Evolutionary conservation across 2,329 filamentous ascomycete species (phyloP).

Genomic region (Verticillium klebahnii): DNA sequence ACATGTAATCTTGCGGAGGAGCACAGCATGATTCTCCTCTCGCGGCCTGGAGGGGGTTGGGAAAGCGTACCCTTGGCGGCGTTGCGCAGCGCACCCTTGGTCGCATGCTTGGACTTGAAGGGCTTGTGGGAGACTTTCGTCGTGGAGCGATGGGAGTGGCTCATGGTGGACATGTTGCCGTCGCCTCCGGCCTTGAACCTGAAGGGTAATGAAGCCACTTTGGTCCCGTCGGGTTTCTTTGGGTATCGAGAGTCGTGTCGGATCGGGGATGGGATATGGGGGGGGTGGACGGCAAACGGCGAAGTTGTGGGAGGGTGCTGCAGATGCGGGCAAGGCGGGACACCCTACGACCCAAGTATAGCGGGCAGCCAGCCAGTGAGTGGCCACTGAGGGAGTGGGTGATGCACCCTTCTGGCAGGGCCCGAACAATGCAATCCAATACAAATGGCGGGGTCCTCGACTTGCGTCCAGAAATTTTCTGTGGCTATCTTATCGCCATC

Average conservation of each 20-base stretch:
- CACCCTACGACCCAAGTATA: neutral
- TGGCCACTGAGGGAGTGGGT: neutral
- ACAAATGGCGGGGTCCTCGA: constrained; percentile 6
- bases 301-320: neutral
- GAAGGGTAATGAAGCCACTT: constrained; percentile 70
- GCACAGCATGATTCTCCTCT: too few relatives aligned
- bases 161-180: constrained; percentile 69
- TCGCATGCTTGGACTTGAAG: constrained; percentile 89
- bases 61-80: constrained; percentile 69
- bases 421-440: neutral
- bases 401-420: neutral
- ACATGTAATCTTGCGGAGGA: too few relatives aligned
- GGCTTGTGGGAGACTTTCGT: constrained; percentile 85
- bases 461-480: constrained; percentile 4
- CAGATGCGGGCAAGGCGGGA: neutral
- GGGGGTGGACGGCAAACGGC: neutral
- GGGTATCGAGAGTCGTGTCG: neutral
- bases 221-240: constrained; percentile 21
- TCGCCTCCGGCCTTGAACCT: constrained; percentile 80
- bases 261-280: neutral
- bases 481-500: constrained; percentile 12
- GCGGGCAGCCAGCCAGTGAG: neutral
- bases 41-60: neutral
- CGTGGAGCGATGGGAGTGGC: constrained; percentile 86
- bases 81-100: constrained; percentile 83